These are phyloP conservation scores for Gigaspora rosea DNA, from an alignment of 192 early-diverging fungal genomes.

Conservation along the genomic window DNA sequence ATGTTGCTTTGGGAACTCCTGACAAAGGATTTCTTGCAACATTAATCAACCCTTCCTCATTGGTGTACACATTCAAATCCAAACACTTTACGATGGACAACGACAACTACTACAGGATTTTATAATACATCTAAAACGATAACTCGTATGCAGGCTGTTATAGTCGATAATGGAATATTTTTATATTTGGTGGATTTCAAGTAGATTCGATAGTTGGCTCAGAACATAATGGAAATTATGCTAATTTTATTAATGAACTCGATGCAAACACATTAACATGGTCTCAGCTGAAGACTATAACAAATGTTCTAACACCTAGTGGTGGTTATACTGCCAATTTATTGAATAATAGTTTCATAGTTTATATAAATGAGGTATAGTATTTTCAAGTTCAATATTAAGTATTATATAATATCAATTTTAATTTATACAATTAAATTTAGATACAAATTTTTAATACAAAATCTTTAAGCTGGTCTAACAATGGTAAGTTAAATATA, in stretches of 20 bases:
- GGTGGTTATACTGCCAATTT: neutral
- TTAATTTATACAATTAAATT: no score
- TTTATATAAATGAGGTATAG: neutral
- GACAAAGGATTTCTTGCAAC: no score
- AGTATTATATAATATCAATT: neutral
- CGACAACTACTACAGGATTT: neutral
- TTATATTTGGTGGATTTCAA: neutral
- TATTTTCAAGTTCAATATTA: neutral
- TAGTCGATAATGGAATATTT: slow-evolving; percentile 4
- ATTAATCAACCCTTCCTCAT: no score
- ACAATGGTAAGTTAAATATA: no score
- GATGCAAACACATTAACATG: neutral
- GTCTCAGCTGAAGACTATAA: neutral
- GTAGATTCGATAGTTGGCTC: neutral
- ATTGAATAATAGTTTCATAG: neutral
- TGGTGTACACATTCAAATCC: neutral
- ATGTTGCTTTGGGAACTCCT: no score
- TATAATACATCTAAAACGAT: neutral
- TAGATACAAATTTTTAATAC: no score
- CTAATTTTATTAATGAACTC: neutral
- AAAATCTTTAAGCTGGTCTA: no score
- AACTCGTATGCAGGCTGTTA: neutral
- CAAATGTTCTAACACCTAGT: neutral
- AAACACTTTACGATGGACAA: neutral
- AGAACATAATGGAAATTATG: neutral